phyloP scores from a whole-genome alignment of 2,329 filamentous ascomycete species.

The Colletotrichum sp. region DNA sequence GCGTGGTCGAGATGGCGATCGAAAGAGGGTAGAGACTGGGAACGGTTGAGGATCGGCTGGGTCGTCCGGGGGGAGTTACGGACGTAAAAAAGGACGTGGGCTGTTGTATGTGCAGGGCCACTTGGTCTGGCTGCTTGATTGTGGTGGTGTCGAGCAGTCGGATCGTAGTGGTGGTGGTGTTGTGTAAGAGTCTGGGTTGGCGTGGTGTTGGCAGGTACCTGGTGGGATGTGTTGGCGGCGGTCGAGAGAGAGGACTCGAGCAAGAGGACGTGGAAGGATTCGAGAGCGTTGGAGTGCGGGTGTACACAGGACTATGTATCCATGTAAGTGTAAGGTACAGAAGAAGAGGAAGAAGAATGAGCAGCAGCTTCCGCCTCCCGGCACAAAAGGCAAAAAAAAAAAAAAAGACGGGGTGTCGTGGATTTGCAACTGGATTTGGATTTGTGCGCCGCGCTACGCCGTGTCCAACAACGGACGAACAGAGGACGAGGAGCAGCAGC shows the following conservation, averaged over 20 bases:
- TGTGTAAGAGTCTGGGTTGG: not conserved
- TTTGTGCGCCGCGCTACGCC: not conserved
- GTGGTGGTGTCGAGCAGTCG: not conserved
- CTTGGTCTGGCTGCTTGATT: not conserved
- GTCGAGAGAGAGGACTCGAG: not conserved
- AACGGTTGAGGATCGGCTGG: constrained; percentile 5
- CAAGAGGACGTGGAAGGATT: not conserved
- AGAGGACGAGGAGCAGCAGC: not conserved
- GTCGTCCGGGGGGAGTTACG: constrained; percentile 18
- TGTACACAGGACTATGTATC: constrained; percentile 10
- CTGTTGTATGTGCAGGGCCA: constrained; percentile 3
- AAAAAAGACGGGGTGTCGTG: not conserved
- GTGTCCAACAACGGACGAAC: constrained; percentile 5
- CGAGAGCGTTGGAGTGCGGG: not conserved
- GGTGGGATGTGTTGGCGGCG: not conserved
- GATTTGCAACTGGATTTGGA: not conserved
- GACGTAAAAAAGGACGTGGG: constrained; percentile 20
- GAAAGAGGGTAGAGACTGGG: constrained; percentile 5
- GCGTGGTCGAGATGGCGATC: not conserved
- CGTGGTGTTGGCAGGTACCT: not conserved
- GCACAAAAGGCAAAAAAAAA: not conserved
- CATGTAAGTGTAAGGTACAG: constrained; percentile 1
- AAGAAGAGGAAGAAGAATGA: not conserved
- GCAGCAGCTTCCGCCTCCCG: not conserved
- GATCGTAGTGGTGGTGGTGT: not conserved